Percentiles rank a stretch among this genome's conserved stretches.
Evolutionary conservation across 495 filamentous ascomycete species (phyloP).

Genomic region (Neurospora terricola): DNA sequence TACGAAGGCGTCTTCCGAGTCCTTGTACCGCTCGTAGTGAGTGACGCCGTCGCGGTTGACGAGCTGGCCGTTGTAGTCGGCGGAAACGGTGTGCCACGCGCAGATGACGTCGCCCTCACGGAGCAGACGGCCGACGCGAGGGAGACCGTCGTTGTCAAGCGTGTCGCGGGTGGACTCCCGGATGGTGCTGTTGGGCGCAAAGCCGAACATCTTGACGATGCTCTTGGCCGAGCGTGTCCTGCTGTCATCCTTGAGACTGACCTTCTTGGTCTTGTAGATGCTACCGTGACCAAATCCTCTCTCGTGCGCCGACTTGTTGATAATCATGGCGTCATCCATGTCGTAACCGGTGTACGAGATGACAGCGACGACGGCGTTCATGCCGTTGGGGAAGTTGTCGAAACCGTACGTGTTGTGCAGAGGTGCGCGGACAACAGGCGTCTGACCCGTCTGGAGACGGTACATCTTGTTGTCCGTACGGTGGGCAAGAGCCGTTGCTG

Average conservation of each 20-base stretch:
- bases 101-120: constrained; percentile 74
- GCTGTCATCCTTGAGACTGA: constrained; percentile 64
- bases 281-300: constrained; percentile 94
- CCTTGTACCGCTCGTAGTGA: constrained; percentile 84
- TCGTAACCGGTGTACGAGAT: constrained; percentile 98
- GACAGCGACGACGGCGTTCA: constrained; percentile 91
- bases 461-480: constrained; percentile 97
- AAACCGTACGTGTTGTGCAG: constrained; percentile 93
- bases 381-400: constrained; percentile 98
- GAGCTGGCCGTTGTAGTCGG: constrained; percentile 63
- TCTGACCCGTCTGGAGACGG: constrained; percentile 89
- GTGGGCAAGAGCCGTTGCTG: constrained; percentile 73
- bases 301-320: constrained; percentile 96
- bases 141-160: constrained; percentile 81
- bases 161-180: constrained; percentile 52
- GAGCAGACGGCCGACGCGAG: constrained; percentile 64
- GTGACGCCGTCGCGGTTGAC: constrained; percentile 72
- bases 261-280: constrained; percentile 93
- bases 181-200: constrained; percentile 60
- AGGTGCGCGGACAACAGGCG: constrained; percentile 83
- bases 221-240: constrained; percentile 43
- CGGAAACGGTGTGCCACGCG: constrained; percentile 79
- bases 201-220: constrained; percentile 72
- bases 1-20: constrained; percentile 72
- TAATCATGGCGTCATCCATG: constrained; percentile 99